Evolutionary conservation across 1,284 basidiomycete genomes (phyloP).

Genomic region (Somion occarium): DNA sequence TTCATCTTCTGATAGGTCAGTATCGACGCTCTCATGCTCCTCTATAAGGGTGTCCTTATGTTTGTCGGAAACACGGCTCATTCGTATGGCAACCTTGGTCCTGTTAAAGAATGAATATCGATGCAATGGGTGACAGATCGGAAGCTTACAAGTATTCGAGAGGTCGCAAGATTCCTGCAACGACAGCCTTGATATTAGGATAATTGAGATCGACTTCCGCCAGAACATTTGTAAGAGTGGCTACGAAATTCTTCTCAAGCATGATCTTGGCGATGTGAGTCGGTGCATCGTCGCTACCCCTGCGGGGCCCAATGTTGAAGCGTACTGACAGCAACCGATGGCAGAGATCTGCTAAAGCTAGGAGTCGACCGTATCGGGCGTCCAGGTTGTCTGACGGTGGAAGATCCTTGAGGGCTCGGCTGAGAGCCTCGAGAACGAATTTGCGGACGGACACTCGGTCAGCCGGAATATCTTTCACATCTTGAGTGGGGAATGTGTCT

Average conservation of each 20-base stretch:
- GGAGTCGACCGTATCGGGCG: constrained; percentile 82
- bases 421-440: constrained; percentile 85
- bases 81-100: constrained; percentile 95
- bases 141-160: constrained; percentile 80
- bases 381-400: constrained; percentile 66
- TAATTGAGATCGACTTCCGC: constrained; percentile 96
- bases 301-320: constrained; percentile 53
- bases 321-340: constrained; percentile 84
- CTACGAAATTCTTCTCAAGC: constrained; percentile 97
- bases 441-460: constrained; percentile 87
- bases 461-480: constrained; percentile 71
- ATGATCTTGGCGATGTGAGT: constrained; percentile 96
- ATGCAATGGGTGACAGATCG: not conserved
- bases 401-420: constrained; percentile 83
- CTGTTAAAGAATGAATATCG: constrained; percentile 34
- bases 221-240: constrained; percentile 83
- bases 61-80: constrained; percentile 81
- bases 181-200: constrained; percentile 83
- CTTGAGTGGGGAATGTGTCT: constrained; percentile 64
- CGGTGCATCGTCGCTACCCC: constrained; percentile 74
- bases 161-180: constrained; percentile 84
- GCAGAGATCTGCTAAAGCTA: constrained; percentile 86
- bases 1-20: constrained; percentile 58
- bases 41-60: constrained; percentile 52
- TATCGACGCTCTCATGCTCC: constrained; percentile 53